phyloP scores from a whole-genome alignment of 2,329 filamentous ascomycete species.

The Didymella pinodella region DNA sequence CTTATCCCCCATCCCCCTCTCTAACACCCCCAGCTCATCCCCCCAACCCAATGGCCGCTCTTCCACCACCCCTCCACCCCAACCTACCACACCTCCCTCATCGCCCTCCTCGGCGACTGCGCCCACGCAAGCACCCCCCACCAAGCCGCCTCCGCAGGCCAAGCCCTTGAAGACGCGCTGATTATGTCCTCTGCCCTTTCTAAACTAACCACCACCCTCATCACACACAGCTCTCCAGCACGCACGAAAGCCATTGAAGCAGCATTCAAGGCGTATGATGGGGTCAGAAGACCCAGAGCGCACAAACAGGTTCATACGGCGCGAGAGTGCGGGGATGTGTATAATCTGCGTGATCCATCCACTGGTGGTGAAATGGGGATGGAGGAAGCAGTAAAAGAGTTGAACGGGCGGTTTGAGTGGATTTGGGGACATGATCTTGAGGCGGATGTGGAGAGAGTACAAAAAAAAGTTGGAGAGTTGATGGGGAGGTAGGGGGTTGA shows the following conservation, averaged over 20 bases:
- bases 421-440: conserved; percentile 32
- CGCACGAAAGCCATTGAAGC: conserved; percentile 15
- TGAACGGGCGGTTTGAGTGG: conserved; percentile 30
- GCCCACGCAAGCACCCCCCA: conserved; percentile 35
- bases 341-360: conserved; percentile 16
- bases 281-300: conserved; percentile 27
- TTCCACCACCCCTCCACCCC: conserved; percentile 32
- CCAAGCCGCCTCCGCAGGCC: conserved; percentile 37
- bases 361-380: conserved; percentile 9
- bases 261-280: conserved; percentile 32
- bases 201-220: conserved; percentile 6
- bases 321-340: conserved; percentile 27
- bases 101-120: conserved; percentile 36
- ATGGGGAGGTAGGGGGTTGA: neutral
- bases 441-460: conserved; percentile 16
- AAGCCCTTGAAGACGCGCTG: conserved; percentile 38
- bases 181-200: conserved; percentile 30
- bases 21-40: conserved; percentile 11
- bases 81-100: conserved; percentile 28
- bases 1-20: no score
- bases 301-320: conserved; percentile 29
- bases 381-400: conserved; percentile 13
- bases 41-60: conserved; percentile 31
- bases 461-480: neutral
- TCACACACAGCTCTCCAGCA: neutral